Evolutionary conservation across 2,329 filamentous ascomycete species (phyloP), one percentile per base, ranked within the genome.

Genomic region (Purpureocillium lavendulum): DNA sequence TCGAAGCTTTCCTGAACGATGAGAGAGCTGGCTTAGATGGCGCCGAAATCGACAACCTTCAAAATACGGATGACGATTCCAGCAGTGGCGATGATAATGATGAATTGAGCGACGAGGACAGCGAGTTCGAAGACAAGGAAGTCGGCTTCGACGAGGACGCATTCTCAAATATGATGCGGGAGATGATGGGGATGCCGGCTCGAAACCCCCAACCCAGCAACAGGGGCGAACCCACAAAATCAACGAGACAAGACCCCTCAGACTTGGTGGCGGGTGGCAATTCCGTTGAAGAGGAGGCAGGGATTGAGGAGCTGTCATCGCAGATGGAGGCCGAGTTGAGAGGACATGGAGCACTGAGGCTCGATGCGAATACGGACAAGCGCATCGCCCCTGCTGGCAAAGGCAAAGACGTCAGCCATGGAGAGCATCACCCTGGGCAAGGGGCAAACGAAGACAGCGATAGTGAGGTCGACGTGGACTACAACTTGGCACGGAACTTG

Each of bases 1-100:
- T 98, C 53, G 88, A 96, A 54, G 71, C 84, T 11, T 97, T 98
- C 51, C 62, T 98, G 34, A 86, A 94, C 40, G 87, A 97, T 50
- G 84, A 94, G 10, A 75, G 73, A 34, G 87, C 88, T 1, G 89
- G 85, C 1, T 59, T 80, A 6, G 88, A 94, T 35, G 90, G 88
- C 0, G 85, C 82, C 0, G 80, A 87, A 43, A 60, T 86, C 11
- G 69, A 75, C 44, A 82, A 85, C 9, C 85, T 86, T 71, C 84
- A 86, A 43, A 62, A 71, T 13, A 81, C 84, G 44, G 70, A 80
- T 33, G 69, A 75, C 11, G 66, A 67, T 14, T 59, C 69, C 9
- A 64, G 69, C 2, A 64, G 71, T 6, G 66, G 71, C 5, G 61
- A 60, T 5, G 65, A 73, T 1, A 71, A 71, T 10, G 71, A 69